phyloP scores from a whole-genome alignment of 2,329 filamentous ascomycete species.

The Colletotrichum nymphaeae region DNA sequence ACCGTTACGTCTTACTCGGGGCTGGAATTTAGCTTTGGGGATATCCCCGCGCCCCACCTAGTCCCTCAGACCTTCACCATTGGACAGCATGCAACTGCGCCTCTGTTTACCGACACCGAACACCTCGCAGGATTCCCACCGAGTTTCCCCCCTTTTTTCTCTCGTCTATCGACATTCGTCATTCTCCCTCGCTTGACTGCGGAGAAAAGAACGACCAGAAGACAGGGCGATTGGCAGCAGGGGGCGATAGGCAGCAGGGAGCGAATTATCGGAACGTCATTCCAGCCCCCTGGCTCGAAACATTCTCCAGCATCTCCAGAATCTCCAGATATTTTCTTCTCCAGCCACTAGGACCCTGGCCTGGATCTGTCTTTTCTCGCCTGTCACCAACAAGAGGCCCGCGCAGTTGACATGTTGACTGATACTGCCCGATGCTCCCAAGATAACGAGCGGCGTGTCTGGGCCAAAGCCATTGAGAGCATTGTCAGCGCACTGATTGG shows the following conservation, averaged over 20 bases:
- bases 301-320: not conserved
- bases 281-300: not conserved
- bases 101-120: constrained; percentile 1
- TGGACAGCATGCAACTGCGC: constrained; percentile 14
- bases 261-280: not conserved
- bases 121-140: not conserved
- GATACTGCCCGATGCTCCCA: not conserved
- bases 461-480: not conserved
- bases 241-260: not conserved
- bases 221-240: not conserved
- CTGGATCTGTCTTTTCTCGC: not conserved
- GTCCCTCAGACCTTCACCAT: not conserved
- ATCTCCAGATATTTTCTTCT: not conserved
- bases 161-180: not conserved
- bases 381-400: not conserved
- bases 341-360: not conserved
- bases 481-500: constrained; percentile 1
- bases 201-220: not conserved
- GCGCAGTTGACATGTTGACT: not conserved
- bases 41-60: not conserved
- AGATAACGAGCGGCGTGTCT: not conserved
- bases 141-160: not conserved
- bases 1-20: constrained; percentile 16
- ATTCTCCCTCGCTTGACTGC: not conserved
- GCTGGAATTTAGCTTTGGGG: constrained; percentile 13